Conservation (phyloP, 2,329 filamentous ascomycete species). For the Juglanconis sp. region DNA sequence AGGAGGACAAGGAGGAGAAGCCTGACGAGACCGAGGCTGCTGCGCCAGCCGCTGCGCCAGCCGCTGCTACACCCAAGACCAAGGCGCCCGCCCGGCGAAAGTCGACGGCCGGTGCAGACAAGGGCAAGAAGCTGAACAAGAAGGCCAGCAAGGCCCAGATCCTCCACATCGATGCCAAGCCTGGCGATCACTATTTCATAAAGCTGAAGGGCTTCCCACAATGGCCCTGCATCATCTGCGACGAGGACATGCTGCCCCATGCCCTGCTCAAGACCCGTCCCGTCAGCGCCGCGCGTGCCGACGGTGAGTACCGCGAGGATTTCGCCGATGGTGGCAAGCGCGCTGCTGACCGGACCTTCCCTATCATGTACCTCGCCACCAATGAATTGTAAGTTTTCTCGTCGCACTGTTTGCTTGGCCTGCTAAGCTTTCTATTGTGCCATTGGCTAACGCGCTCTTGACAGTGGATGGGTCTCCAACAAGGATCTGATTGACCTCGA, state of each 20-base stretch:
- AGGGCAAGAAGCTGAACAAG: slow-evolving; percentile 77
- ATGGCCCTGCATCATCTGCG: slow-evolving; percentile 92
- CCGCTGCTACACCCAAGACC: slow-evolving; percentile 35
- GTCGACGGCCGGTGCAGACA: slow-evolving; percentile 64
- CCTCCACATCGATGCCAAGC: slow-evolving; percentile 74
- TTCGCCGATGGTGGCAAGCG: slow-evolving; percentile 87
- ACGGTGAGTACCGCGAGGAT: slow-evolving; percentile 84
- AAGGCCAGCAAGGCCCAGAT: slow-evolving; percentile 76
- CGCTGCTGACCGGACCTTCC: slow-evolving; percentile 79
- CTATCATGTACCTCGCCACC: slow-evolving; percentile 90
- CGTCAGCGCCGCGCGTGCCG: slow-evolving; percentile 74
- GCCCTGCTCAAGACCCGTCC: slow-evolving; percentile 74
- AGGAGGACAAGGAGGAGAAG: slow-evolving; percentile 32
- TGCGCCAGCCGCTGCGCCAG: slow-evolving; percentile 28
- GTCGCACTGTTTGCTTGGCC: neutral
- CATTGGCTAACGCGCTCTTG: neutral
- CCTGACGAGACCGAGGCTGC: slow-evolving; percentile 23
- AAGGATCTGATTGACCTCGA: slow-evolving; percentile 76
- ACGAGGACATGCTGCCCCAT: slow-evolving; percentile 88
- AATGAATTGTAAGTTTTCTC: slow-evolving; percentile 85
- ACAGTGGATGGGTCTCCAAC: slow-evolving; percentile 88
- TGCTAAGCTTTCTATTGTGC: slow-evolving; percentile 9
- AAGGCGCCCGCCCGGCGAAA: slow-evolving; percentile 65
- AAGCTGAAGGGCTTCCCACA: slow-evolving; percentile 92
- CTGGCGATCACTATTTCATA: slow-evolving; percentile 88